phyloP scores from a whole-genome alignment of 495 filamentous ascomycete species.

The Rhizodiscina lignyota region DNA sequence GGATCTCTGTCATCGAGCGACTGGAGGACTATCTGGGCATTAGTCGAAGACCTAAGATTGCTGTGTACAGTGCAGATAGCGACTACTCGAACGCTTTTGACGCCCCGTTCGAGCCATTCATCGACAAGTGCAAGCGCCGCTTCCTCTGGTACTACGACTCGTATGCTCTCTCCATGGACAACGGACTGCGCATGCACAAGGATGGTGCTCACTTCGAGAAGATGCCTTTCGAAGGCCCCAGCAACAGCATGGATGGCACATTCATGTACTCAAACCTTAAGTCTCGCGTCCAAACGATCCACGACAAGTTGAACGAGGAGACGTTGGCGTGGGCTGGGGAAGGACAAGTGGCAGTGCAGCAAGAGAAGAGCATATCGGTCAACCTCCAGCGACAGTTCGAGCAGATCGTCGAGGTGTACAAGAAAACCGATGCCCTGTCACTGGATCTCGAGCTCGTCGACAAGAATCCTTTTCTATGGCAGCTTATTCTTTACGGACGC shows the following conservation, averaged over 20 bases:
- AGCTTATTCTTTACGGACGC: constrained; percentile 68
- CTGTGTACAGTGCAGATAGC: constrained; percentile 32
- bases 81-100: constrained; percentile 37
- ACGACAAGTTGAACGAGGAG: constrained; percentile 53
- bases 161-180: constrained; percentile 55
- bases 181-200: constrained; percentile 39
- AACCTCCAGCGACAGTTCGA: constrained; percentile 73
- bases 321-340: constrained; percentile 51
- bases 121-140: constrained; percentile 75
- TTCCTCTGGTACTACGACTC: constrained; percentile 94
- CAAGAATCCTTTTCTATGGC: constrained; percentile 53
- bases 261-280: constrained; percentile 72
- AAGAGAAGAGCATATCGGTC: constrained; percentile 58
- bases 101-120: constrained; percentile 57
- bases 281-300: constrained; percentile 46
- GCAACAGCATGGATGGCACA: constrained; percentile 73
- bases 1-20: constrained; percentile 71
- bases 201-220: constrained; percentile 45
- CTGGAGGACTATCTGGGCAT: constrained; percentile 67
- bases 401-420: constrained; percentile 61
- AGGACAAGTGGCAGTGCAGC: constrained; percentile 42
- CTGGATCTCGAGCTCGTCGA: constrained; percentile 58
- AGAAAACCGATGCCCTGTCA: constrained; percentile 46
- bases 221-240: constrained; percentile 71
- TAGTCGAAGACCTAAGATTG: constrained; percentile 16